phyloP scores from a whole-genome alignment of 2,329 filamentous ascomycete species.

The Apiospora marii region DNA sequence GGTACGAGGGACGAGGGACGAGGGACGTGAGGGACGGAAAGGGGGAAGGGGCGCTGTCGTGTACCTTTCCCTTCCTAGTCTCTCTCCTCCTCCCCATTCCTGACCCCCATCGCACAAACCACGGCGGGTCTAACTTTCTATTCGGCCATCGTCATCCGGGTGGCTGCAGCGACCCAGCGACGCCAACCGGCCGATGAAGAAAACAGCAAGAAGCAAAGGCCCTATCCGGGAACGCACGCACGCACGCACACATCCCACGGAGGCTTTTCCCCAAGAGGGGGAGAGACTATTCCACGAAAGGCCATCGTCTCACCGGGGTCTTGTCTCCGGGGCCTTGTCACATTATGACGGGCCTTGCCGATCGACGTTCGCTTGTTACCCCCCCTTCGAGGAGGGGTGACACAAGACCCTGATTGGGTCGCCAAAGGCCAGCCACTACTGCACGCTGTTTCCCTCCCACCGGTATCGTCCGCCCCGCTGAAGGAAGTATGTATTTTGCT shows the following conservation, averaged over 20 bases:
- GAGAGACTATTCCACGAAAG: not conserved
- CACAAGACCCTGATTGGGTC: slow-evolving; percentile 2
- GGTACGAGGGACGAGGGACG: not conserved
- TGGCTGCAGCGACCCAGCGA: not conserved
- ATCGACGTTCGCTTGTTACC: not conserved
- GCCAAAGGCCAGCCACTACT: not conserved
- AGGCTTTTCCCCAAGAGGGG: not conserved
- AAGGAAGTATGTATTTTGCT: not conserved
- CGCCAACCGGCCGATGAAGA: not conserved
- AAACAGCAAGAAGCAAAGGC: not conserved
- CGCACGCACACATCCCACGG: not conserved
- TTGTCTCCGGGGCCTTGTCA: slow-evolving; percentile 6
- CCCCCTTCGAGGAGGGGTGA: not conserved
- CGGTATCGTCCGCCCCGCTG: slow-evolving; percentile 6
- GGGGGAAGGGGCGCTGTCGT: not conserved
- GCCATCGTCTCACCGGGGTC: not conserved
- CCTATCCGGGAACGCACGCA: not conserved
- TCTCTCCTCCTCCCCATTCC: not conserved
- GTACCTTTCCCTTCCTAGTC: not conserved
- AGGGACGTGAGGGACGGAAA: not conserved
- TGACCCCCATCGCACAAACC: not conserved
- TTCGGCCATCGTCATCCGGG: not conserved
- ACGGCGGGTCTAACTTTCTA: not conserved
- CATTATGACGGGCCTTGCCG: slow-evolving; percentile 14
- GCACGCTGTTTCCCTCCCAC: slow-evolving; percentile 11